A percentile compares a stretch with the other conserved stretches of the same genome.
Evolutionary conservation across 768 basidiomycete genomes (phyloP).

Genomic region (Lactarius akahatsu): DNA sequence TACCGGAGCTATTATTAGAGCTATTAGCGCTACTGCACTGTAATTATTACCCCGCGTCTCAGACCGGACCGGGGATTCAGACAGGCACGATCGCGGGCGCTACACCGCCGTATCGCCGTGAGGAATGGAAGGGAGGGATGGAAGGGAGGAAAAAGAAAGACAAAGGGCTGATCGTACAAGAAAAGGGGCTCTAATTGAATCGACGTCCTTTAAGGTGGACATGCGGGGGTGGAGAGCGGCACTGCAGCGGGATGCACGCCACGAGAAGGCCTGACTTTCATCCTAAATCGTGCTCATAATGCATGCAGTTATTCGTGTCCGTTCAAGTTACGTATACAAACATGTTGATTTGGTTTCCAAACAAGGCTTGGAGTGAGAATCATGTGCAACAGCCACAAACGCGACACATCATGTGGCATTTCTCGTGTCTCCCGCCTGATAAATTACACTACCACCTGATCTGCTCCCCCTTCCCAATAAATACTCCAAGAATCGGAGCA

Average conservation of each 20-base stretch:
- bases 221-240: not conserved
- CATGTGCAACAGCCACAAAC: not conserved
- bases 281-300: not conserved
- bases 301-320: too few relatives aligned
- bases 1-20: too few relatives aligned
- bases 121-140: too few relatives aligned
- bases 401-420: slow-evolving; percentile 7
- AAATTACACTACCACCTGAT: slow-evolving; percentile 2
- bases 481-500: not conserved
- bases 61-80: not conserved
- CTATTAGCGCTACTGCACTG: too few relatives aligned
- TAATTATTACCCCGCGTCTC: not conserved
- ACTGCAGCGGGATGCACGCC: not conserved
- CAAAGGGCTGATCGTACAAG: not conserved
- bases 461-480: not conserved
- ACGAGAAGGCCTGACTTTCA: not conserved
- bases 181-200: not conserved
- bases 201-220: too few relatives aligned
- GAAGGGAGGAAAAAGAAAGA: not conserved
- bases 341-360: not conserved
- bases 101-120: not conserved
- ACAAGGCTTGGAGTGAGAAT: not conserved
- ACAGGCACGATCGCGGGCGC: not conserved
- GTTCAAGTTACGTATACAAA: not conserved
- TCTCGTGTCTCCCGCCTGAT: not conserved